phyloP scores from a whole-genome alignment of 371 early-diverging fungal species.

The Basidiobolus meristosporus region DNA sequence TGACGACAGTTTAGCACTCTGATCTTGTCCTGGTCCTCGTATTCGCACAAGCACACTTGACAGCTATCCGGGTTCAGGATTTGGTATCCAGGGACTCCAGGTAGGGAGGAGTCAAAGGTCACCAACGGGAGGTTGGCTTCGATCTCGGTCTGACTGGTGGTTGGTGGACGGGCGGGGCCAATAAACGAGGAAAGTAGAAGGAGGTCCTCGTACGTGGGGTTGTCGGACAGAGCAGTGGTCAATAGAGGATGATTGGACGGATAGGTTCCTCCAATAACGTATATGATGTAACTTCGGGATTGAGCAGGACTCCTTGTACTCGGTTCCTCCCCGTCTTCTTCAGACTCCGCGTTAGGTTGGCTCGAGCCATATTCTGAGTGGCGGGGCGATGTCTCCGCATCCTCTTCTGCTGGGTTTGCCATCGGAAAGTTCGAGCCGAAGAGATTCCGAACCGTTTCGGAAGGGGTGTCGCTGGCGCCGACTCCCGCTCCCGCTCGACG shows the following conservation, averaged over 20 bases:
- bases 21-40: constrained; percentile 47
- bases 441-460: background rate
- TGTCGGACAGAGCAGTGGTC: constrained; percentile 3
- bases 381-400: background rate
- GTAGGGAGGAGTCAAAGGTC: constrained; percentile 10
- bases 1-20: constrained; percentile 76
- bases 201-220: constrained; percentile 30
- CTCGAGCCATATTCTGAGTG: background rate
- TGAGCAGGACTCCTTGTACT: constrained; percentile 1
- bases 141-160: constrained; percentile 20
- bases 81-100: constrained; percentile 8
- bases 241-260: constrained; percentile 7
- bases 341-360: background rate
- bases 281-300: constrained; percentile 7
- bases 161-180: constrained; percentile 34
- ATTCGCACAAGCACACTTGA: constrained; percentile 74
- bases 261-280: constrained; percentile 8
- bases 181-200: constrained; percentile 22
- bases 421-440: background rate
- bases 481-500: background rate
- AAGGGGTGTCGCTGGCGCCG: background rate
- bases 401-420: background rate
- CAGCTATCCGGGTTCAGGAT: constrained; percentile 13
- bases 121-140: constrained; percentile 18
- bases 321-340: background rate